Evolutionary conservation across 2,329 filamentous ascomycete genomes (phyloP).

Genomic region (Colletotrichum melonis): DNA sequence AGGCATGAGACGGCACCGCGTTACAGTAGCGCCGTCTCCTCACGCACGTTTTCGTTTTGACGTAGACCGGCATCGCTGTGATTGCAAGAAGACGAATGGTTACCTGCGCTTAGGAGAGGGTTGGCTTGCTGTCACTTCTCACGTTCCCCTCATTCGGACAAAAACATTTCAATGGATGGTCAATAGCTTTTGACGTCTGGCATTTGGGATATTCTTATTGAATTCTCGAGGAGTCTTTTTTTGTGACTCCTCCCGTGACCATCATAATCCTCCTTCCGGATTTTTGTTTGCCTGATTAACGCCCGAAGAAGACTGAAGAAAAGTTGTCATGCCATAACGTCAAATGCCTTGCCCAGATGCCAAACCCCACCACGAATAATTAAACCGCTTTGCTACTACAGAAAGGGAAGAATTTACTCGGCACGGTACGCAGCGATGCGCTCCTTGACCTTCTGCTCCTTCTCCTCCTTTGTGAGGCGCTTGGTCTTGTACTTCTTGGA

Average conservation of each 20-base stretch:
- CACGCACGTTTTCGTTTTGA: background rate
- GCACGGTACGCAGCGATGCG: constrained; percentile 87
- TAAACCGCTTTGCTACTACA: constrained; percentile 25
- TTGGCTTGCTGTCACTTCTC: background rate
- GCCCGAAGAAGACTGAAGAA: constrained; percentile 31
- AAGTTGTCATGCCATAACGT: constrained; percentile 34
- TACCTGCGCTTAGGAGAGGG: background rate
- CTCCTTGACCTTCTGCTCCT: constrained; percentile 83
- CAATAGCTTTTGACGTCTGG: constrained; percentile 32
- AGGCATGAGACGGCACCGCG: background rate
- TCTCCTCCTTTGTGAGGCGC: constrained; percentile 89
- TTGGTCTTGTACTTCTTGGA: constrained; percentile 85
- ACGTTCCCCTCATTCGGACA: background rate
- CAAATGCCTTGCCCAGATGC: constrained; percentile 20
- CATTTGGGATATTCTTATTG: constrained; percentile 37
- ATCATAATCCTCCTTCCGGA: constrained; percentile 31
- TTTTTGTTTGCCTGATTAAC: constrained; percentile 36
- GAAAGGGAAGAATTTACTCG: constrained; percentile 48
- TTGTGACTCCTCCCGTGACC: constrained; percentile 30
- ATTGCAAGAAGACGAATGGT: background rate
- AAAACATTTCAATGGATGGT: background rate
- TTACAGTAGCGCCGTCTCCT: background rate
- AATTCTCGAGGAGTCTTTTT: constrained; percentile 27
- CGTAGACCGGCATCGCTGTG: too few relatives aligned
- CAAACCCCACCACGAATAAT: constrained; percentile 4